phyloP scores from a whole-genome alignment of 805 yeast species.

The Saturnispora zaruensis region DNA sequence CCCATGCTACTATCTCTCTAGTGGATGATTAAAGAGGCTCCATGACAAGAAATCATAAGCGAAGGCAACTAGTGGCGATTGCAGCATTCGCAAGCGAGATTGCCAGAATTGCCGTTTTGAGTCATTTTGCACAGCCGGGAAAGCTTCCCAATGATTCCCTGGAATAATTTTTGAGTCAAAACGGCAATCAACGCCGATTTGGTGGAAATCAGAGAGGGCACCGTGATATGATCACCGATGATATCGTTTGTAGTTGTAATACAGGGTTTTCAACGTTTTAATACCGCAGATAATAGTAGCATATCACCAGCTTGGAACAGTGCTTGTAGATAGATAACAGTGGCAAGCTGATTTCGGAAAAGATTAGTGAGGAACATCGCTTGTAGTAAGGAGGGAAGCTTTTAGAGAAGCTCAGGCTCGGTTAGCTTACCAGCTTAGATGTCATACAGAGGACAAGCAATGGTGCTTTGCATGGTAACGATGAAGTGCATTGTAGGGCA shows the following conservation, averaged over 20 bases:
- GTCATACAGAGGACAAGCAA: too few species aligned
- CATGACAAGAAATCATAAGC: not conserved
- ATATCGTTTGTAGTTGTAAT: too few species aligned
- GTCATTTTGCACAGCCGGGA: not conserved
- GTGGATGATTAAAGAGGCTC: not conserved
- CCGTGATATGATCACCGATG: not conserved
- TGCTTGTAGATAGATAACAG: not conserved
- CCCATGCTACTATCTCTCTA: not conserved
- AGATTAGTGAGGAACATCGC: too few species aligned
- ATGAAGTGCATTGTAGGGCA: too few species aligned
- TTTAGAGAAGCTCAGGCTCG: not conserved
- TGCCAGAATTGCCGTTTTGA: not conserved
- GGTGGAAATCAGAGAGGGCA: not conserved
- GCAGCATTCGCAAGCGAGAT: not conserved
- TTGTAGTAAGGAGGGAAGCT: not conserved
- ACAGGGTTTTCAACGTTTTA: too few species aligned
- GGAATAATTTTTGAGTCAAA: not conserved
- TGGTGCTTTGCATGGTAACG: too few species aligned
- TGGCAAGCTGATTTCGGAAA: too few species aligned
- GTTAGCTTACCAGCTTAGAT: not conserved
- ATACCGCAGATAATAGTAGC: not conserved
- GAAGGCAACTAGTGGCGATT: not conserved
- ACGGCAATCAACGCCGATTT: not conserved
- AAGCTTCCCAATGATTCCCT: too few species aligned
- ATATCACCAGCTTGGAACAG: not conserved